Evolutionary conservation across 1,139 yeast genomes (phyloP).

Genomic region (Tardiomyces digboiensis): DNA sequence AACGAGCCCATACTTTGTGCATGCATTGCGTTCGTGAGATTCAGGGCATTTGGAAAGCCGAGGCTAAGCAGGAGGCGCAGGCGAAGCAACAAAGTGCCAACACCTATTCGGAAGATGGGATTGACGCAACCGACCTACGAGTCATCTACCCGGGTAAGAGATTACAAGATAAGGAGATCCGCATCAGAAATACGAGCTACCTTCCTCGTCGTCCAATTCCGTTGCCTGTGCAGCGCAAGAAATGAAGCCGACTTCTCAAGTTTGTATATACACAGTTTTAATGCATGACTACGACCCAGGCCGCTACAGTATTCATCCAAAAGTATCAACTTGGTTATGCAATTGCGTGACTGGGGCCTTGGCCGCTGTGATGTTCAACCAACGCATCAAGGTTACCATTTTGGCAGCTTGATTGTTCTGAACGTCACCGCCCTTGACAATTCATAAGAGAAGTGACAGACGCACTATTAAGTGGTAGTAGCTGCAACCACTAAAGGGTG

Average conservation of each 20-base stretch:
- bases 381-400: no score
- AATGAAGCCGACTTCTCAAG: background rate
- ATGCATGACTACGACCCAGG: no score
- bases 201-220: constrained; percentile 51
- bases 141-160: constrained; percentile 60
- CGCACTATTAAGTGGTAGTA: no score
- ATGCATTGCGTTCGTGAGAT: constrained; percentile 88
- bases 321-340: no score
- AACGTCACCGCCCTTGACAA: no score
- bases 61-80: constrained; percentile 17
- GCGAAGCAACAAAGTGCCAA: constrained; percentile 11
- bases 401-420: no score
- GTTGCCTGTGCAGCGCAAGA: constrained; percentile 31
- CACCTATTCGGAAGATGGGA: constrained; percentile 44
- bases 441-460: no score
- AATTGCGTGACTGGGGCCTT: no score
- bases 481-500: no score
- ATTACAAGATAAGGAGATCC: constrained; percentile 36
- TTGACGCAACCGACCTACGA: constrained; percentile 42
- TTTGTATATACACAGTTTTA: no score
- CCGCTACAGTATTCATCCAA: no score
- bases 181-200: constrained; percentile 53
- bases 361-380: no score
- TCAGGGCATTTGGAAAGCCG: constrained; percentile 57
- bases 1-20: constrained; percentile 84